Evolutionary conservation across 257 asterid species (phyloP).

Genomic region (Solanum ahanhuiri): DNA sequence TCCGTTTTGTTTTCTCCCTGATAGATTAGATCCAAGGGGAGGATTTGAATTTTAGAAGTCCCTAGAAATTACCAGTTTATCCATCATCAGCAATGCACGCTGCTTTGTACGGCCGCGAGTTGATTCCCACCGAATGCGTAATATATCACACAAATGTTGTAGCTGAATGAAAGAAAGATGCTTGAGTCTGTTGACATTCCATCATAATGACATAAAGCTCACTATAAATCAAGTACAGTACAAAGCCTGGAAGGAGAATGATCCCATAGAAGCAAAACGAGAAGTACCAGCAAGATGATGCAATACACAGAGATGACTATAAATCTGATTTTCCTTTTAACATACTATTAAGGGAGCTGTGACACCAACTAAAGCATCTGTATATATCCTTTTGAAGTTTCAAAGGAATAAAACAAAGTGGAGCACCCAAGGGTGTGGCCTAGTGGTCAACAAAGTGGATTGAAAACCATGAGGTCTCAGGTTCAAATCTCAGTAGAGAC

Average conservation of each 20-base stretch:
- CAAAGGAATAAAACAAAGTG: neutral
- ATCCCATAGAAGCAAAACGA: neutral
- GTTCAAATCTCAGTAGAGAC: neutral
- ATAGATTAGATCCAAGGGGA: neutral
- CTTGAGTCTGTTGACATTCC: neutral
- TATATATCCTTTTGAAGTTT: neutral
- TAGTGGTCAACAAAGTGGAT: neutral
- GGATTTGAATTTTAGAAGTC: neutral
- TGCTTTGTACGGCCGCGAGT: constrained; percentile 87
- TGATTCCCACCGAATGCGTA: constrained; percentile 88
- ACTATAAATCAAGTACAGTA: neutral
- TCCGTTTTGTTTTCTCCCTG: neutral
- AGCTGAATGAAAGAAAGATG: constrained; percentile 28
- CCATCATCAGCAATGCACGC: constrained; percentile 87
- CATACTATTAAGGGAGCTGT: neutral
- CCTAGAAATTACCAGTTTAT: constrained; percentile 42
- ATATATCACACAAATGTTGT: constrained; percentile 45
- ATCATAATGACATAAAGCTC: neutral
- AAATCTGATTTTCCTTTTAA: neutral
- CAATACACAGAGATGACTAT: neutral
- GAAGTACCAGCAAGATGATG: neutral
- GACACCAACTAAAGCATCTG: neutral
- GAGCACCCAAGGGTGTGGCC: neutral
- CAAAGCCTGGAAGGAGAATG: neutral
- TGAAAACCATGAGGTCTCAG: neutral